Percentiles rank a stretch among this genome's conserved stretches.
Evolutionary conservation across 2,329 filamentous ascomycete species (phyloP).

Genomic region (Hypoxylon sp.): DNA sequence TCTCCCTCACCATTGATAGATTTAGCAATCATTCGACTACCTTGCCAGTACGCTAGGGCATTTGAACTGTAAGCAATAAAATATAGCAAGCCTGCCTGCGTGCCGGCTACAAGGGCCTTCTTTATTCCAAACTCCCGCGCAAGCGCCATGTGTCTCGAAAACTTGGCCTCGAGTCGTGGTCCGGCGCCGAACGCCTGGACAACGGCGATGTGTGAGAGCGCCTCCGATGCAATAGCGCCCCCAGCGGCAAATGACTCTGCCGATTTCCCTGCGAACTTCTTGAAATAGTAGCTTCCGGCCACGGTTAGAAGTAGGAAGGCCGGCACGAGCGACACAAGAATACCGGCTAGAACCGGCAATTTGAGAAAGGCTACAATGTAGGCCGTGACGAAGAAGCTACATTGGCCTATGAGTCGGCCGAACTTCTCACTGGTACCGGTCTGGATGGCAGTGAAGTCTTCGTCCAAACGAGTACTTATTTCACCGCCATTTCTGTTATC

Average conservation of each 20-base stretch:
- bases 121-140: conserved; percentile 68
- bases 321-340: conserved; percentile 74
- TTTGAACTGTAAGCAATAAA: conserved; percentile 78
- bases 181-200: conserved; percentile 76
- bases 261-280: conserved; percentile 66
- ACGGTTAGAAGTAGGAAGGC: conserved; percentile 73
- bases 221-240: conserved; percentile 74
- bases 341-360: conserved; percentile 72
- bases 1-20: conserved; percentile 51
- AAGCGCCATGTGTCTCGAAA: conserved; percentile 65
- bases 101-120: conserved; percentile 69
- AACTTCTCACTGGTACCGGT: conserved; percentile 80
- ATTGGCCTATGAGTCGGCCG: conserved; percentile 72
- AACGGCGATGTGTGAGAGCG: conserved; percentile 71
- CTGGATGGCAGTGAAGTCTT: conserved; percentile 76
- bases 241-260: conserved; percentile 69
- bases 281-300: conserved; percentile 68
- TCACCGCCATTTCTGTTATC: conserved; percentile 74
- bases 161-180: conserved; percentile 71
- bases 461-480: conserved; percentile 73
- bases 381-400: conserved; percentile 76
- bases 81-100: conserved; percentile 73
- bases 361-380: conserved; percentile 78
- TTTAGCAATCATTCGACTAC: conserved; percentile 65
- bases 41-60: conserved; percentile 78